phyloP scores from a whole-genome alignment of 2,329 filamentous ascomycete genomes.

The Penicillium capsulatum region DNA sequence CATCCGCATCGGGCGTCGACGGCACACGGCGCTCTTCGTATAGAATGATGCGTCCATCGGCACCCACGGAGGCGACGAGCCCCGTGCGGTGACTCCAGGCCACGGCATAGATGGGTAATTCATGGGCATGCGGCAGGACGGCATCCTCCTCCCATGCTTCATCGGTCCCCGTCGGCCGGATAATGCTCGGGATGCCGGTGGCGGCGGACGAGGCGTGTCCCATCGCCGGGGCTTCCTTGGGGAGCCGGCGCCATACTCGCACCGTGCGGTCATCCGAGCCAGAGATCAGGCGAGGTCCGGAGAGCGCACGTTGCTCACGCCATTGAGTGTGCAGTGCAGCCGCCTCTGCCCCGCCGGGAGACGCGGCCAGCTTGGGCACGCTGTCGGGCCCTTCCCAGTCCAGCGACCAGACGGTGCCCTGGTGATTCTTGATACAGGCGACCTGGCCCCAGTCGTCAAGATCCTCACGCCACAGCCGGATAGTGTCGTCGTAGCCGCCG shows the following conservation, averaged over 20 bases:
- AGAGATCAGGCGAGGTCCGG: slow-evolving; percentile 63
- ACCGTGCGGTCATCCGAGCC: slow-evolving; percentile 80
- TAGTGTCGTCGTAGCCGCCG: slow-evolving; percentile 90
- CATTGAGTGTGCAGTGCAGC: slow-evolving; percentile 19
- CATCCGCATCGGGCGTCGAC: slow-evolving; percentile 16
- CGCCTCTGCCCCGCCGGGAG: neutral
- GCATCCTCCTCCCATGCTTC: slow-evolving; percentile 82
- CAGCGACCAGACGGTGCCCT: slow-evolving; percentile 83
- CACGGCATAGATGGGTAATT: slow-evolving; percentile 76
- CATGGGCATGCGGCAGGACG: slow-evolving; percentile 69
- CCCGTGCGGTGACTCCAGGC: slow-evolving; percentile 77
- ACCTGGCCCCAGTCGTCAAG: slow-evolving; percentile 93
- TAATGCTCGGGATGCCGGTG: slow-evolving; percentile 77
- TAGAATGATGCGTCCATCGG: slow-evolving; percentile 75
- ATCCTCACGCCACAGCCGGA: slow-evolving; percentile 85
- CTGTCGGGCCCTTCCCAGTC: slow-evolving; percentile 56
- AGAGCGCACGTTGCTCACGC: slow-evolving; percentile 29
- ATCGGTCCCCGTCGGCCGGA: slow-evolving; percentile 65
- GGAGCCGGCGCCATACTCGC: slow-evolving; percentile 69
- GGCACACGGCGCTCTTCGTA: slow-evolving; percentile 61
- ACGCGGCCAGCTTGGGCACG: slow-evolving; percentile 1
- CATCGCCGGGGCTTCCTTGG: slow-evolving; percentile 40
- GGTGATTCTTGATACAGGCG: slow-evolving; percentile 72
- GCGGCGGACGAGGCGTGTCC: slow-evolving; percentile 36
- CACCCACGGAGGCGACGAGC: slow-evolving; percentile 79